phyloP scores from a whole-genome alignment of 306 rosid genomes.

The Psophocarpus tetragonolobus region DNA sequence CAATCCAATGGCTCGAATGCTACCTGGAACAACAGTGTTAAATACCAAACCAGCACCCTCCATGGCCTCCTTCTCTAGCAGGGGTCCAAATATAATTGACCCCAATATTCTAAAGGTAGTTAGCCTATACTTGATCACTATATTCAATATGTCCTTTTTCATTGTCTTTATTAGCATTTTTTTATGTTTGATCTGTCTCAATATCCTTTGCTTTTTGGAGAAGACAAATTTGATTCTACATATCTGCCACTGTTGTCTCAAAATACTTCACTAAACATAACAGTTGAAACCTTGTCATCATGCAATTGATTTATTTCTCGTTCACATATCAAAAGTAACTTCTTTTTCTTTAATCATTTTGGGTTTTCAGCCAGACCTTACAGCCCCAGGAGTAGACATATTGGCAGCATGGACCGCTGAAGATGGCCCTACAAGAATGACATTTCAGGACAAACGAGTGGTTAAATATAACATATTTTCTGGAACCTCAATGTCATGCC shows the following conservation, averaged over 20 bases:
- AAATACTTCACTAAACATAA: neutral
- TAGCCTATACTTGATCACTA: neutral
- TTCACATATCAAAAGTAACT: neutral
- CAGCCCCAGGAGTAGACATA: constrained; percentile 93
- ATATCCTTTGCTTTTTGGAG: neutral
- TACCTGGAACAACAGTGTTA: constrained; percentile 61
- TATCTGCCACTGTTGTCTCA: neutral
- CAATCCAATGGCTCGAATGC: constrained; percentile 59
- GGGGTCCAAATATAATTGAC: constrained; percentile 89
- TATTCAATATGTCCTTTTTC: neutral
- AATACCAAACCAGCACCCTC: constrained; percentile 78
- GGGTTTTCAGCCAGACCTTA: constrained; percentile 80
- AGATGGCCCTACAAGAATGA: constrained; percentile 71
- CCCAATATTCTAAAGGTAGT: constrained; percentile 83
- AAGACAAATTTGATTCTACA: neutral
- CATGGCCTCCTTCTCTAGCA: constrained; percentile 72
- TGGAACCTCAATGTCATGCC: constrained; percentile 97
- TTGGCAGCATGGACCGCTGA: constrained; percentile 87
- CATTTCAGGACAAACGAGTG: constrained; percentile 55
- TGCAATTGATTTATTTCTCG: neutral
- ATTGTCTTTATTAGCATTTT: neutral
- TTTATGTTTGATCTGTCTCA: neutral
- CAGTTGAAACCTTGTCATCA: neutral
- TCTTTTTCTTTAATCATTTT: neutral
- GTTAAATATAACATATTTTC: constrained; percentile 68